phyloP scores from a whole-genome alignment of 495 filamentous ascomycete genomes.

The Cercophora newfieldiana region DNA sequence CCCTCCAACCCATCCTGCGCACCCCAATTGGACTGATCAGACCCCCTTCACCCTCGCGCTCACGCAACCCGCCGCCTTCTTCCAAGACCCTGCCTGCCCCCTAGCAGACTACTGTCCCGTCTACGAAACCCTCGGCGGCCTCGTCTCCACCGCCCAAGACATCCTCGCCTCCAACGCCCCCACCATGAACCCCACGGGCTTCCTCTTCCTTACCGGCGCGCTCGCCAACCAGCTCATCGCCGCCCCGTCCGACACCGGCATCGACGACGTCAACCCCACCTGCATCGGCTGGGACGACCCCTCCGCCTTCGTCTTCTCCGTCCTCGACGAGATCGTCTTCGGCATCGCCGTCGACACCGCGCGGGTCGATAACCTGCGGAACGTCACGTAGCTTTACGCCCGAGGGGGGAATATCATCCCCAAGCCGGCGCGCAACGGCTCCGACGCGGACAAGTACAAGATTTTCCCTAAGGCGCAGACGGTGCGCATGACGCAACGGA shows the following conservation, averaged over 20 bases:
- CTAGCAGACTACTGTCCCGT: not conserved
- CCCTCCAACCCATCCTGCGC: too few relatives aligned
- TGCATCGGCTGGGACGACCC: not conserved
- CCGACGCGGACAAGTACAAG: not conserved
- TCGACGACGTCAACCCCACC: not conserved
- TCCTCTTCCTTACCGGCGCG: not conserved
- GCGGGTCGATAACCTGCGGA: not conserved
- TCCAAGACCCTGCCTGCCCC: not conserved
- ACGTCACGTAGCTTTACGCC: not conserved
- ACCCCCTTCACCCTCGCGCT: too few relatives aligned
- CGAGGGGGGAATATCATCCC: not conserved
- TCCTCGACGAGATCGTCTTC: constrained; percentile 15
- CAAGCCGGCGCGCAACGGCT: not conserved
- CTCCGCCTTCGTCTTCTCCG: not conserved
- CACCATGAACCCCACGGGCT: too few relatives aligned
- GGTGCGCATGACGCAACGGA: not conserved
- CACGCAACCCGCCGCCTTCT: too few relatives aligned
- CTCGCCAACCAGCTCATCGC: not conserved
- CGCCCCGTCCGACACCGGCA: too few relatives aligned
- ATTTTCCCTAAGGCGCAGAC: not conserved
- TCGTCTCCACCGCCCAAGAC: not conserved
- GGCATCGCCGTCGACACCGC: not conserved
- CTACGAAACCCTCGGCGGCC: not conserved
- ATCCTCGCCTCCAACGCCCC: not conserved
- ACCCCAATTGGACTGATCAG: too few relatives aligned